These are phyloP conservation scores for Canavalia ensiformis DNA, from an alignment of 306 rosid species.

Conservation along the genomic window DNA sequence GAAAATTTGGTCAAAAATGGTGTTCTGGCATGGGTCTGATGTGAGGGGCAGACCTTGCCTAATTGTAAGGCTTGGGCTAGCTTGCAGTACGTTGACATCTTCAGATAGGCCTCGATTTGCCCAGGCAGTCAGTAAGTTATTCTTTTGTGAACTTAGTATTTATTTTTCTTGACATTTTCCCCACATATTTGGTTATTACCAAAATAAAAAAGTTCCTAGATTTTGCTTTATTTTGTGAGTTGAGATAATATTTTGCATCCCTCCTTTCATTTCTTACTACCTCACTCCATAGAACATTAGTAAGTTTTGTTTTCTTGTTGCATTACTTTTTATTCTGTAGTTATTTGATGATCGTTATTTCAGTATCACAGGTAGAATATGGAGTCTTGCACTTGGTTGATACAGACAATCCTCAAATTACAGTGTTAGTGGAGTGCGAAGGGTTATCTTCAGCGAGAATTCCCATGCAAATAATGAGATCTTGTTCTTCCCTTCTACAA, in stretches of 20 bases:
- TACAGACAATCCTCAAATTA: constrained; percentile 64
- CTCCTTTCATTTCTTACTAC: constrained; percentile 1
- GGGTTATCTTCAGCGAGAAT: constrained; percentile 76
- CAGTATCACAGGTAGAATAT: constrained; percentile 90
- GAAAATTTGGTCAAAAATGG: constrained; percentile 76
- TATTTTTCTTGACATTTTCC: background rate
- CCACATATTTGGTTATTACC: background rate
- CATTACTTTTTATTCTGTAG: constrained; percentile 16
- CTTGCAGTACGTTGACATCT: constrained; percentile 63
- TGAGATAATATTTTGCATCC: background rate
- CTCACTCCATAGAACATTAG: background rate
- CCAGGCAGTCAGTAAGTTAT: constrained; percentile 82
- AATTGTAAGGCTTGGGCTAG: constrained; percentile 79
- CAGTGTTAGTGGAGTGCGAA: constrained; percentile 85
- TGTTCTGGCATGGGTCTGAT: constrained; percentile 85
- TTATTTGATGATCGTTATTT: constrained; percentile 50
- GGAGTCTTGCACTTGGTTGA: constrained; percentile 71
- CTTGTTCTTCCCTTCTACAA: constrained; percentile 78
- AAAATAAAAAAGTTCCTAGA: background rate
- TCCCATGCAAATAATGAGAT: constrained; percentile 87
- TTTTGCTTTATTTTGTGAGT: constrained; percentile 2
- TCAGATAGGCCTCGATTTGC: constrained; percentile 79
- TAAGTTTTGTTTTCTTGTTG: constrained; percentile 16
- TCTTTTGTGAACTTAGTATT: constrained; percentile 51
- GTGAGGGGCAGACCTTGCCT: constrained; percentile 73